phyloP scores from a whole-genome alignment of 768 basidiomycete genomes.

The Chlorophyllum brunneum region DNA sequence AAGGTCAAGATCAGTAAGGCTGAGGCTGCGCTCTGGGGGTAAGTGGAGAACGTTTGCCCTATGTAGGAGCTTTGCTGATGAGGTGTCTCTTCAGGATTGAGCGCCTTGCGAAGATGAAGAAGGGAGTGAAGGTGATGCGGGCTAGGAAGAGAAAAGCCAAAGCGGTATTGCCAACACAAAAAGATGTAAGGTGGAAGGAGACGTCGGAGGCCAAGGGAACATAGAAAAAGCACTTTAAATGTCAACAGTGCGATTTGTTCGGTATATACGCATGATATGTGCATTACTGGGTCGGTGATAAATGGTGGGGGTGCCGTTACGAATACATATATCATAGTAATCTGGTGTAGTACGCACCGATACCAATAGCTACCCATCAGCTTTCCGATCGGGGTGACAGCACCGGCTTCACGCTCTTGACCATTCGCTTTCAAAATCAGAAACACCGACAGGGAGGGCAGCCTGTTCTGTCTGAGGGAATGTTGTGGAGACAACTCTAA shows the following conservation, averaged over 20 bases:
- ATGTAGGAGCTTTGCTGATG: no score
- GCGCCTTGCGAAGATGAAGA: constrained; percentile 41
- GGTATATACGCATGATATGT: no score
- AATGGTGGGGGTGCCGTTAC: no score
- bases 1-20: constrained; percentile 61
- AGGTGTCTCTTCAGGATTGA: constrained; percentile 50
- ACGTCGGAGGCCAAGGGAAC: constrained; percentile 24
- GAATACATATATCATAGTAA: neutral
- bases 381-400: neutral
- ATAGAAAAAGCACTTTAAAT: no score
- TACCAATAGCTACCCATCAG: neutral
- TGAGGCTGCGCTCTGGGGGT: constrained; percentile 56
- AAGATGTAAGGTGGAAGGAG: constrained; percentile 26
- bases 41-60: no score
- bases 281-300: no score
- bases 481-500: neutral
- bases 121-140: constrained; percentile 25
- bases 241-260: no score
- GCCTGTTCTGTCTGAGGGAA: constrained; percentile 33
- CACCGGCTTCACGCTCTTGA: constrained; percentile 45
- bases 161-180: constrained; percentile 18
- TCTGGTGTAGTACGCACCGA: neutral
- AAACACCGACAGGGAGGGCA: constrained; percentile 65
- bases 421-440: constrained; percentile 63
- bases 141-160: constrained; percentile 30